These are phyloP conservation scores for Blastomyces parvus DNA, from an alignment of 2,329 filamentous ascomycete species.

Conservation along the genomic window DNA sequence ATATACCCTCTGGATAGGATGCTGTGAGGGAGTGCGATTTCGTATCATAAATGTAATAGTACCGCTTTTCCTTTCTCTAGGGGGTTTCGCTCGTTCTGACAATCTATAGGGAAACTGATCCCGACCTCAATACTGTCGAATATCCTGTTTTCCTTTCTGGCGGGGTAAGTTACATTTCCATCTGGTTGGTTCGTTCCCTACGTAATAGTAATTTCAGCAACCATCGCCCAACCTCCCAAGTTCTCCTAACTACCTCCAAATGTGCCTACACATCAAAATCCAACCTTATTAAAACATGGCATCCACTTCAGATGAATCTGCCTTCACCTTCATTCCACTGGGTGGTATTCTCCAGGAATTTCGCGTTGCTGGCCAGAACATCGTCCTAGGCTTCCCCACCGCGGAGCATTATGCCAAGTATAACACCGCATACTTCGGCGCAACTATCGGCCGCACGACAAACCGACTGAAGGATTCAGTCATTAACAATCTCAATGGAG, in stretches of 20 bases:
- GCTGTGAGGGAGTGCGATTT: neutral
- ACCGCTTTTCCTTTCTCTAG: too few relatives aligned
- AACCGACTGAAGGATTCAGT: constrained; percentile 70
- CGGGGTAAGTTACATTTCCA: neutral
- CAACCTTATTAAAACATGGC: constrained; percentile 9
- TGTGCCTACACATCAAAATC: neutral
- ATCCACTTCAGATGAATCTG: constrained; percentile 21
- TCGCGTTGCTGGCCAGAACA: constrained; percentile 66
- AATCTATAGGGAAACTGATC: neutral
- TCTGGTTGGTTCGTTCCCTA: neutral
- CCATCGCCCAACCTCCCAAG: neutral
- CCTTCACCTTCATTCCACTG: constrained; percentile 38
- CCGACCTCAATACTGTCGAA: neutral
- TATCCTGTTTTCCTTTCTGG: neutral
- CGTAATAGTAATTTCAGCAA: neutral
- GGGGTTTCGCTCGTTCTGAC: neutral
- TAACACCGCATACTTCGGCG: constrained; percentile 77
- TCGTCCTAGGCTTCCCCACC: constrained; percentile 76
- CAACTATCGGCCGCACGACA: constrained; percentile 75
- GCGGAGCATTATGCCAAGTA: constrained; percentile 64
- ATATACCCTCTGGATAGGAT: too few relatives aligned
- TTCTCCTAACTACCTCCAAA: neutral
- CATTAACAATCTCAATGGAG: constrained; percentile 62
- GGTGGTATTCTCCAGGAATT: constrained; percentile 56
- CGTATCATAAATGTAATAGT: neutral